Evolutionary conservation across 371 early-diverging fungal genomes (phyloP).

Genomic region (Mortierella sp.): DNA sequence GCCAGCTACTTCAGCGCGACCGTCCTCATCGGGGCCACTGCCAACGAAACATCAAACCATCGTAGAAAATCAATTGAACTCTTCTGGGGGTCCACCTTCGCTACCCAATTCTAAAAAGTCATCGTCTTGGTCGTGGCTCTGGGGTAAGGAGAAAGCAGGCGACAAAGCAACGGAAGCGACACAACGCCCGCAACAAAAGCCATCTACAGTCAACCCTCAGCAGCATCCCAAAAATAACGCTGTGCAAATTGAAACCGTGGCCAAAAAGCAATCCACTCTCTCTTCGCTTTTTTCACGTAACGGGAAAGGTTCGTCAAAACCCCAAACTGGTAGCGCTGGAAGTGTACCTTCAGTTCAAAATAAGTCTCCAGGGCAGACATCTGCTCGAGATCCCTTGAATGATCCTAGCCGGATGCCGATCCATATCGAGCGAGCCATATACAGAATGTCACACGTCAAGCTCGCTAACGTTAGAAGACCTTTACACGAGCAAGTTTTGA

Average conservation of each 20-base stretch:
- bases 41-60: neutral
- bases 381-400: slow-evolving; percentile 10
- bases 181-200: neutral
- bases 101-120: slow-evolving; percentile 32
- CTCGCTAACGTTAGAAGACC: slow-evolving; percentile 91
- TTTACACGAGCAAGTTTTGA: slow-evolving; percentile 90
- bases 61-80: slow-evolving; percentile 13
- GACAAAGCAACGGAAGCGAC: slow-evolving; percentile 28
- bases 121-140: slow-evolving; percentile 50
- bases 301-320: slow-evolving; percentile 28
- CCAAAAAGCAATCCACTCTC: slow-evolving; percentile 43
- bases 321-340: slow-evolving; percentile 17
- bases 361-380: slow-evolving; percentile 7
- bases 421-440: slow-evolving; percentile 89
- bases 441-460: slow-evolving; percentile 91
- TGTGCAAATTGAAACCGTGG: neutral
- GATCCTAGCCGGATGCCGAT: slow-evolving; percentile 78
- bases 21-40: neutral
- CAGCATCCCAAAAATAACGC: slow-evolving; percentile 2
- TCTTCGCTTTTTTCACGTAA: slow-evolving; percentile 46
- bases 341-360: neutral
- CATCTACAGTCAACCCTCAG: neutral
- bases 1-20: neutral
- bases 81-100: neutral
- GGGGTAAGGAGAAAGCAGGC: slow-evolving; percentile 42